Conservation (phyloP, 805 yeast species). For the Cyberlindnera mississippiensis region DNA sequence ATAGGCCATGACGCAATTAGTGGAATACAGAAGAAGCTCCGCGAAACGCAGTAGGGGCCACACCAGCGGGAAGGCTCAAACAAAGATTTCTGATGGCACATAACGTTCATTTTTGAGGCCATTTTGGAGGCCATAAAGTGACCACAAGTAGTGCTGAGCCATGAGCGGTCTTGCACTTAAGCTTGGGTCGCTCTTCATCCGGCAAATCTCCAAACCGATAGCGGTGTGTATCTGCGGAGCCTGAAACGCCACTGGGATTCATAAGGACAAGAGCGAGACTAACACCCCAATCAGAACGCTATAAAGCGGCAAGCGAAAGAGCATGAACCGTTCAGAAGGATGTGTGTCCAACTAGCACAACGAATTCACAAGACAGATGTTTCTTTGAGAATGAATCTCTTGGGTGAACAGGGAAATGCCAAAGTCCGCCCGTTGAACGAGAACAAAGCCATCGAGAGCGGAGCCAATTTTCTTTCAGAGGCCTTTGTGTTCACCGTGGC, state of each 20-base stretch:
- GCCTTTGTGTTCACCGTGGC: constrained; percentile 76
- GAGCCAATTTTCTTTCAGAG: constrained; percentile 77
- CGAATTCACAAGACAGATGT: constrained; percentile 63
- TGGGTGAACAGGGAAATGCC: constrained; percentile 29
- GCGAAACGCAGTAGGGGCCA: background rate
- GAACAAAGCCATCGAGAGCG: constrained; percentile 74
- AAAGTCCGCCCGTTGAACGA: constrained; percentile 78
- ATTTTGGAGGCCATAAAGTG: background rate
- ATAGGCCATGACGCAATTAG: background rate
- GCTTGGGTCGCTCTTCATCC: constrained; percentile 61
- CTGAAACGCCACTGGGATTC: background rate
- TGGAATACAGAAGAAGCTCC: background rate
- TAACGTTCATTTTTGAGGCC: background rate
- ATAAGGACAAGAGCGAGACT: background rate
- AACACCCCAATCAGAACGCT: constrained; percentile 34
- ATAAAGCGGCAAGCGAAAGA: constrained; percentile 73
- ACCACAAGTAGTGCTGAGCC: too few relatives aligned
- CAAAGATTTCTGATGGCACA: too few relatives aligned
- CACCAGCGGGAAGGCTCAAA: background rate
- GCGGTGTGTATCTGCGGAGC: constrained; percentile 33
- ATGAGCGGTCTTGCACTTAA: constrained; percentile 81
- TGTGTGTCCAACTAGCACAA: constrained; percentile 73
- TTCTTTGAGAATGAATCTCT: constrained; percentile 51
- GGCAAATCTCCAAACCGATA: constrained; percentile 78
- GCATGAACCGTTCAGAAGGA: constrained; percentile 55